Base-by-base conservation (phyloP, 495 filamentous ascomycete genomes). In the Echria macrotheca region DNA sequence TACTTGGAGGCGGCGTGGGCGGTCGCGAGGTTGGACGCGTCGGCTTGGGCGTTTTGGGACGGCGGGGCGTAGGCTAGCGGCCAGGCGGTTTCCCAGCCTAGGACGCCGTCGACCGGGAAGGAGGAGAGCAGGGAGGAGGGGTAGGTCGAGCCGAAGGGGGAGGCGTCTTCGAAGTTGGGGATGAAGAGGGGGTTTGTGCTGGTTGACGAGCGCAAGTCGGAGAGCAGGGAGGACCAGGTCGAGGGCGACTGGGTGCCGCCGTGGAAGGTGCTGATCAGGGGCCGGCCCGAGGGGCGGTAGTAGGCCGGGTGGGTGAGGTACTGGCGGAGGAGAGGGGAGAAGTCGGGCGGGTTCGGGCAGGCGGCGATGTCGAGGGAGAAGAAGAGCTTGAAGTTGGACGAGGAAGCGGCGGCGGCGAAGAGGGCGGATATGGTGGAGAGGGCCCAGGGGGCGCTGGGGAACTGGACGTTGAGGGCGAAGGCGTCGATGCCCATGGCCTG, bases 201-300 rank as follows among this genome's bases (percentile, higher is more conserved):
- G 6, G 72, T 72, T 83, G 28, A 75, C 71, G 0, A 76, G n/a
- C n/a, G 80, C 3, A 85, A 68, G 48, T 83, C 77, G 54, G 74
- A 77, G 36, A 62, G 19, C 46, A 54, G 1, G 58, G 61, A n/a
- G 58, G 48, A 19, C 60, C 56, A 52, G 10, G 64, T 44, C 80
- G 78, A 82, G 55, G 81, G 73, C 36, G 55, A 61, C 52, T 71
- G 75, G n/a, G 43, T 54, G 5, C 66, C 59, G 3, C 81, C 83
- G 57, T 79, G 78, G 50, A 84, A 85, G 5, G 81, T 82, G 1
- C 74, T 80, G 18, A 81, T 77, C 39, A 84, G 65, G 8, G 77
- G 72, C 45, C 70, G 71, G 49, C 66, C 66, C 7, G 70, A 49
- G 53, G 70, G 66, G 19, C 69, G 54, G 48, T 68, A 79, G 23